Base-by-base conservation (phyloP, 352 stramenopile genomes). In the Pythium diclinum region DNA sequence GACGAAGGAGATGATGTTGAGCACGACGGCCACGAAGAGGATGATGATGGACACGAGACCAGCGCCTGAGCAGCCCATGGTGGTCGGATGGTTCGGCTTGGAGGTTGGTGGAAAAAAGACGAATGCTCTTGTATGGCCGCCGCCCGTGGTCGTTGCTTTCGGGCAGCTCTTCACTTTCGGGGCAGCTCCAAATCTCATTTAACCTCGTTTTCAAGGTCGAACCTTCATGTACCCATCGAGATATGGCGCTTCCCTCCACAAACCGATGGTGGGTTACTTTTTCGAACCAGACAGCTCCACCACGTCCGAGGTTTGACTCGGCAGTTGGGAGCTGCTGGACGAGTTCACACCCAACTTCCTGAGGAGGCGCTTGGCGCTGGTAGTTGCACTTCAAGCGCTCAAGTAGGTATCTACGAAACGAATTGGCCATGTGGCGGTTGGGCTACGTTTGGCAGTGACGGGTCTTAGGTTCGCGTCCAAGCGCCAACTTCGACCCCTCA, bases 1-100 rank as follows among this genome's bases (percentile, higher is more conserved):
- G n/a, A 76, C 74, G 63, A 88, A 85, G 32, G 81, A 75, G 36
- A 87, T 76, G 61, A 74, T 56, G 68, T 86, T 88, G 60, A 90
- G 72, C 67, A 76, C 69, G 28, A 87, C 71, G 19, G 76, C 77
- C 55, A 76, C 69, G 46, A 83, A 78, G 57, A 88, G 72, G 55
- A 88, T 72, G 61, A 86, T 67, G 69, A 88, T 79, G 33, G 77
- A 81, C 13, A 86, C 54, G 57, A 86, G 68, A 5, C 81, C 81
- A 0, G 79, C 65, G 11, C 81, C 79, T 8, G 72, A 79, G 65
- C 77, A 90, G 17, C 56, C 77, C 81, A 90, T 89, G 46, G 23
- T 63, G 42, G 23, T 28, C 10, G 11, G 14, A 32, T 42, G 23
- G 23, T 38, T 60, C 16, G n/a, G 21, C 30, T 53, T 55, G 5